A percentile compares a stretch with the other conserved stretches of the same genome.
These are phyloP conservation scores for Posidonia oceanica DNA, from an alignment of 116 monocot genomes.

Conservation along the genomic window DNA sequence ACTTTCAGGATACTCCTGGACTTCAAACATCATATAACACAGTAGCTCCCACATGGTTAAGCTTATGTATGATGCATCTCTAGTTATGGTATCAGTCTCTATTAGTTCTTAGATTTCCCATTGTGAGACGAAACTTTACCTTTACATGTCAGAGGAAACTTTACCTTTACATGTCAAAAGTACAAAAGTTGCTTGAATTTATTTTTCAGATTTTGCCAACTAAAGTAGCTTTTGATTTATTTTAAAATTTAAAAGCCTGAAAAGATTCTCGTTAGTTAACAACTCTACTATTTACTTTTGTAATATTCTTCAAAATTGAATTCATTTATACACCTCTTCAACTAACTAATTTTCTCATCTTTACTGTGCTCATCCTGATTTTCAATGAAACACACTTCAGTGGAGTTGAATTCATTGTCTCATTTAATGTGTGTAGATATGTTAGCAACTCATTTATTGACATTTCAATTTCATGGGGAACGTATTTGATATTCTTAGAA, in stretches of 20 bases:
- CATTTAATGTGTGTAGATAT: constrained; percentile 41
- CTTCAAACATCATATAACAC: constrained; percentile 45
- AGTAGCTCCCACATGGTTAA: constrained; percentile 58
- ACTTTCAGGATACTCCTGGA: constrained; percentile 53
- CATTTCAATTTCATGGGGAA: background rate
- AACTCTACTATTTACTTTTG: too few relatives aligned
- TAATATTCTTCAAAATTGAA: too few relatives aligned
- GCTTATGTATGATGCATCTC: constrained; percentile 63
- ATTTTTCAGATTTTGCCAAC: too few relatives aligned
- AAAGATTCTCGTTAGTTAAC: too few relatives aligned
- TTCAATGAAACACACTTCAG: constrained; percentile 12
- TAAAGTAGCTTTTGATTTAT: too few relatives aligned
- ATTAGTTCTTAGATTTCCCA: constrained; percentile 65
- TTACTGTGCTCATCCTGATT: constrained; percentile 15
- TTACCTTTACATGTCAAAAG: too few relatives aligned
- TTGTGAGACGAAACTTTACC: constrained; percentile 29
- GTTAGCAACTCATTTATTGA: background rate
- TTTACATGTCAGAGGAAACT: too few relatives aligned
- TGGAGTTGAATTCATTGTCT: constrained; percentile 22
- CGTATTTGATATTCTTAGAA: background rate
- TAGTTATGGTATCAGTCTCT: constrained; percentile 83
- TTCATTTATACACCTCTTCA: too few relatives aligned
- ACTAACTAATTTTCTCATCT: background rate
- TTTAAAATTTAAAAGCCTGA: too few relatives aligned
- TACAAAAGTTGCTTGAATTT: too few relatives aligned